Evolutionary conservation across 257 asterid species (phyloP).

Genomic region (Gardenia jasminoides): DNA sequence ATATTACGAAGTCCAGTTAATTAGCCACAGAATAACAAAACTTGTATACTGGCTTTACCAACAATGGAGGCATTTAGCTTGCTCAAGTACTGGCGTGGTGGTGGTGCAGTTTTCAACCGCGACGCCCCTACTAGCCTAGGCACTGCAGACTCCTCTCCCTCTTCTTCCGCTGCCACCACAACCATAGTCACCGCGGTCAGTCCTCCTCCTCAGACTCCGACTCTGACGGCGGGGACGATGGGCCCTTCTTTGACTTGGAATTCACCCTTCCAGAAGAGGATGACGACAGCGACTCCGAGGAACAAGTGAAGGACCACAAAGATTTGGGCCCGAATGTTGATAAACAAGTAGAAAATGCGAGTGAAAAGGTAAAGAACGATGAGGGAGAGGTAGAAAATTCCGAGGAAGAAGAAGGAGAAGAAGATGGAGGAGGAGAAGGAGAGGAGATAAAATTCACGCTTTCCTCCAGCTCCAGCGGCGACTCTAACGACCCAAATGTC

Average conservation of each 20-base stretch:
- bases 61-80: constrained; percentile 48
- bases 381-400: neutral
- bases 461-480: constrained; percentile 20
- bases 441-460: constrained; percentile 27
- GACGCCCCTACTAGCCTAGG: constrained; percentile 3
- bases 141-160: neutral
- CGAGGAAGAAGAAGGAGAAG: constrained; percentile 8
- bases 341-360: neutral
- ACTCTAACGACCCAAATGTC: constrained; percentile 12
- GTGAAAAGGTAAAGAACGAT: neutral
- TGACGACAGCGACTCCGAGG: constrained; percentile 16
- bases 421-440: constrained; percentile 12
- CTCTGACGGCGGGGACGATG: constrained; percentile 24
- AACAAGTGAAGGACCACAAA: neutral
- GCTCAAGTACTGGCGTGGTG: constrained; percentile 46
- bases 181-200: constrained; percentile 15
- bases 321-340: neutral
- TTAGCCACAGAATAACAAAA: neutral
- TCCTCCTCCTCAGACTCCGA: constrained; percentile 28
- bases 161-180: constrained; percentile 14
- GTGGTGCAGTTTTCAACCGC: constrained; percentile 18
- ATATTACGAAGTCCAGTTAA: neutral
- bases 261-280: constrained; percentile 30
- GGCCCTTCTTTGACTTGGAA: constrained; percentile 42
- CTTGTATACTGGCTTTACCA: constrained; percentile 41